Conservation (phyloP, 2,329 filamentous ascomycete genomes). For the Colletotrichum graminicola region DNA sequence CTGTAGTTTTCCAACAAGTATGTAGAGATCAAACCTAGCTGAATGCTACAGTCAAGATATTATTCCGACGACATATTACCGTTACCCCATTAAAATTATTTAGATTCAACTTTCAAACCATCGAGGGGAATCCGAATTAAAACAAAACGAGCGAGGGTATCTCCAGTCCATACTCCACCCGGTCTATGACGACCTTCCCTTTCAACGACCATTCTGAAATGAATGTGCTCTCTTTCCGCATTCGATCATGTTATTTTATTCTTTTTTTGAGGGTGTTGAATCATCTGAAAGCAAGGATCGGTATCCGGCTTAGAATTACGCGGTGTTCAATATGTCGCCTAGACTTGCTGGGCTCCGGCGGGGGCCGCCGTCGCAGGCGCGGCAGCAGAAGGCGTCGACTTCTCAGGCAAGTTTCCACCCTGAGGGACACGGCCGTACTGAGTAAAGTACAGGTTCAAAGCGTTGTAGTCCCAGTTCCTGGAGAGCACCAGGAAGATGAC, state of each 20-base stretch:
- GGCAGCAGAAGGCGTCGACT: slow-evolving; percentile 49
- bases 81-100: neutral
- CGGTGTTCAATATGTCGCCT: neutral
- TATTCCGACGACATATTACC: slow-evolving; percentile 5
- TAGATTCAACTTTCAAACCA: neutral
- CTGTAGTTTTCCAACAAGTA: neutral
- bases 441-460: slow-evolving; percentile 65
- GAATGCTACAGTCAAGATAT: neutral
- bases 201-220: neutral
- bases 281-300: neutral
- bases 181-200: neutral
- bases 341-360: slow-evolving; percentile 8
- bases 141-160: slow-evolving; percentile 33
- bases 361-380: slow-evolving; percentile 44
- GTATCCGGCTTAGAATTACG: neutral
- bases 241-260: neutral
- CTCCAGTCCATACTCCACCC: slow-evolving; percentile 14
- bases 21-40: neutral
- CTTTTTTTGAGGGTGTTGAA: neutral
- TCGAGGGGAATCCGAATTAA: neutral
- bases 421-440: slow-evolving; percentile 65
- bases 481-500: slow-evolving; percentile 59
- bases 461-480: slow-evolving; percentile 64
- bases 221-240: neutral
- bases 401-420: slow-evolving; percentile 61